Conservation (phyloP, 768 basidiomycete species). For the Mycena epipterygia region DNA sequence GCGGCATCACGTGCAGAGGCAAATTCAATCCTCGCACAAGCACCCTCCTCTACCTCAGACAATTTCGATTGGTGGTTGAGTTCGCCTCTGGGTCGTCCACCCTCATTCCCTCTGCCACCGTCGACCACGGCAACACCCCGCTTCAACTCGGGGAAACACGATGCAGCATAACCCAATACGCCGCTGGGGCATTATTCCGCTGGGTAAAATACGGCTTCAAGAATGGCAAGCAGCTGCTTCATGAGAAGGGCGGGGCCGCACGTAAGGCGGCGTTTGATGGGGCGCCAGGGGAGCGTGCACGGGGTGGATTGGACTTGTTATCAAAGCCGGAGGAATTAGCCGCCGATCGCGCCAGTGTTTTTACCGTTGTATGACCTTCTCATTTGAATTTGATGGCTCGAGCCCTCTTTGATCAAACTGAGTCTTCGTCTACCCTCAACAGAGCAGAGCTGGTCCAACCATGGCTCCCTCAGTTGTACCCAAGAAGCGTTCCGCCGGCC, state of each 20-base stretch:
- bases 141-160: no score
- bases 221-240: background rate
- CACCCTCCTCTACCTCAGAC: background rate
- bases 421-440: no score
- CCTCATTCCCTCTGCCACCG: background rate
- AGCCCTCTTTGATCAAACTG: no score
- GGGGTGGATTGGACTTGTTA: background rate
- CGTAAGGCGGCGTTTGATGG: background rate
- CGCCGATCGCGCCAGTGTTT: background rate
- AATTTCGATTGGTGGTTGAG: background rate
- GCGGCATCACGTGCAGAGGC: background rate
- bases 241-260: background rate
- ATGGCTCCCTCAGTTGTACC: no score
- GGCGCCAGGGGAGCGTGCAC: background rate
- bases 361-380: no score
- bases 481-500: no score
- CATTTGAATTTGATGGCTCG: no score
- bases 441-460: no score
- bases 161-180: no score
- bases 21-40: background rate
- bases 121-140: no score
- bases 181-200: no score
- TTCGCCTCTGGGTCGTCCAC: background rate
- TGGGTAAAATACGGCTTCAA: no score
- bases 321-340: background rate